Conservation (phyloP, 768 basidiomycete species). For the Trametes elegans region DNA sequence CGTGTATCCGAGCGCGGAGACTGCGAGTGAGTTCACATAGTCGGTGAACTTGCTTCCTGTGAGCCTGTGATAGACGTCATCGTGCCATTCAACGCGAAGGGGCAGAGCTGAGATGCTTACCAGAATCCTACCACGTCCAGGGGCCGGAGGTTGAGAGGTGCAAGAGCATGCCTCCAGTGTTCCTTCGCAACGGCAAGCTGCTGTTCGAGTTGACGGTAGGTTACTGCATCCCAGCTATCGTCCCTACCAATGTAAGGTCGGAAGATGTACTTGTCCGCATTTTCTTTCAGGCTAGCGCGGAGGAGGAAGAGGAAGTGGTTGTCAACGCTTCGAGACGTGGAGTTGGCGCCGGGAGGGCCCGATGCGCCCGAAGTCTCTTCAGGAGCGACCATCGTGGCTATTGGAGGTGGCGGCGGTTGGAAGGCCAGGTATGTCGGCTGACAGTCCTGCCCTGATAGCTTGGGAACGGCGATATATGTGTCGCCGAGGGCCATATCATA, state of each 20-base stretch:
- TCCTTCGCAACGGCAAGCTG: background rate
- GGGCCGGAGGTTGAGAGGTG: background rate
- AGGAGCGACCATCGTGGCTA: no score
- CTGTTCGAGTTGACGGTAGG: conserved; percentile 5
- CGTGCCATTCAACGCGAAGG: background rate
- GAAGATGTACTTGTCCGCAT: background rate
- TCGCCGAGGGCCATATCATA: no score
- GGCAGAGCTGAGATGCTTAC: background rate
- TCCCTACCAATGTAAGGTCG: conserved; percentile 1
- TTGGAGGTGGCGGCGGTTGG: no score
- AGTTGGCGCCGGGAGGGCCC: no score
- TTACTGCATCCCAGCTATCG: conserved; percentile 1
- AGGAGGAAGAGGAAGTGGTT: conserved; percentile 14
- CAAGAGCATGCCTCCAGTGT: conserved; percentile 1
- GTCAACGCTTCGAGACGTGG: no score
- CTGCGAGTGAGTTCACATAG: conserved; percentile 13
- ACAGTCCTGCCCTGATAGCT: no score
- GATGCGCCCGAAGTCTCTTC: no score
- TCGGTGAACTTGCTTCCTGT: conserved; percentile 17
- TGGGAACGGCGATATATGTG: no score
- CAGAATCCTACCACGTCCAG: conserved; percentile 4
- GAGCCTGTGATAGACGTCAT: conserved; percentile 10
- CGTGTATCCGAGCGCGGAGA: conserved; percentile 16
- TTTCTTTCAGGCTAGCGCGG: background rate
- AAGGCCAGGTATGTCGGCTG: no score